These are phyloP conservation scores for Candida montana DNA, from an alignment of 805 yeast genomes.

Conservation along the genomic window DNA sequence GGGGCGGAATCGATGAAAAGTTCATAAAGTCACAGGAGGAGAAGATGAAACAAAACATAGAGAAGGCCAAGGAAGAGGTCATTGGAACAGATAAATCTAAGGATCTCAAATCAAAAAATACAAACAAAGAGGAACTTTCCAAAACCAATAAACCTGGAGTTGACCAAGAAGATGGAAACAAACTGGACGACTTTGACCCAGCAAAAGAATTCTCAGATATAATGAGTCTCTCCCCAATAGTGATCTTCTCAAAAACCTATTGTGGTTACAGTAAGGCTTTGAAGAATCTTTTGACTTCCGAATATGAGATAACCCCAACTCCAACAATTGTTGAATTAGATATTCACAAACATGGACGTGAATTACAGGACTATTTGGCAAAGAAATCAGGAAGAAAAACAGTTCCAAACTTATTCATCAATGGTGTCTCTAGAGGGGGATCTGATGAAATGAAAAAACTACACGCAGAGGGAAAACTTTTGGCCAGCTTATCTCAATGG, in stretches of 20 bases:
- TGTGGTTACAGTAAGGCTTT: constrained; percentile 77
- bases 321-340: constrained; percentile 80
- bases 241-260: constrained; percentile 46
- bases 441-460: constrained; percentile 70
- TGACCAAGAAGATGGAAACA: constrained; percentile 1
- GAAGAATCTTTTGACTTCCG: constrained; percentile 57
- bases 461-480: constrained; percentile 52
- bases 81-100: background rate
- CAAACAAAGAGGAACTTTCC: background rate
- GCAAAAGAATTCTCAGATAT: constrained; percentile 52
- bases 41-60: constrained; percentile 16
- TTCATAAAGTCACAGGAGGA: constrained; percentile 36
- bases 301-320: constrained; percentile 66
- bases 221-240: constrained; percentile 57
- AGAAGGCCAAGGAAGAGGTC: constrained; percentile 10
- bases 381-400: constrained; percentile 71
- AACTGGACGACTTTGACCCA: constrained; percentile 35
- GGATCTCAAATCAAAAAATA: background rate
- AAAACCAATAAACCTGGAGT: background rate
- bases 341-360: constrained; percentile 67
- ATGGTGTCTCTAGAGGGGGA: constrained; percentile 79
- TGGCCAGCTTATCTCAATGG: constrained; percentile 54
- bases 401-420: constrained; percentile 84
- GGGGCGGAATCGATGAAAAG: constrained; percentile 36
- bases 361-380: constrained; percentile 68